Evolutionary conservation across 2,329 filamentous ascomycete genomes (phyloP).

Genomic region (Gyromitra esculenta): DNA sequence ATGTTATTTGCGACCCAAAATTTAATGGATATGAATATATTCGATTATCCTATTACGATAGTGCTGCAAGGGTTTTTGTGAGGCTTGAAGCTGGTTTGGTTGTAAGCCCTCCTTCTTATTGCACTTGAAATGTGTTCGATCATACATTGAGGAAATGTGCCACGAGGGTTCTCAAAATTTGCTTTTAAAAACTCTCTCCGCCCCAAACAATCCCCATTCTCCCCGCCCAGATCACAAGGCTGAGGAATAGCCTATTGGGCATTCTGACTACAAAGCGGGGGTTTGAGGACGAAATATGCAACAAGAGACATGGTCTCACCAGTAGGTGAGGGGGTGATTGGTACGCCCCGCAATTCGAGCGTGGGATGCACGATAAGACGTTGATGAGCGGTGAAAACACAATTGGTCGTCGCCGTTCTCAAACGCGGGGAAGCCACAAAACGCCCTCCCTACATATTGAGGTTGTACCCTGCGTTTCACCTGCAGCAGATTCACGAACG

Average conservation of each 20-base stretch:
- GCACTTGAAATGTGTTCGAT: not conserved
- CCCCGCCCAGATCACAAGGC: not conserved
- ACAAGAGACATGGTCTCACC: not conserved
- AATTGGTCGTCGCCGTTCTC: not conserved
- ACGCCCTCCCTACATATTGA: not conserved
- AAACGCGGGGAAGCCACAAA: constrained; percentile 10
- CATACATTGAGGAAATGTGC: not conserved
- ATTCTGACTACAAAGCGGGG: not conserved
- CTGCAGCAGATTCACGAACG: constrained; percentile 9
- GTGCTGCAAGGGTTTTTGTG: not conserved
- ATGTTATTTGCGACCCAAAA: not conserved
- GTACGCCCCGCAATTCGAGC: not conserved
- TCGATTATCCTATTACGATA: not conserved
- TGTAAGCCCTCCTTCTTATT: not conserved
- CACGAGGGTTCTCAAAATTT: not conserved
- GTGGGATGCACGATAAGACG: not conserved
- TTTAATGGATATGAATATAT: not conserved
- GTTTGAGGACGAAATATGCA: not conserved
- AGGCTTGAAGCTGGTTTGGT: not conserved
- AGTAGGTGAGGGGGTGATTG: not conserved
- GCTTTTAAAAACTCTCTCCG: not conserved
- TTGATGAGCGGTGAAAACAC: not conserved
- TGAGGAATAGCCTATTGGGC: not conserved
- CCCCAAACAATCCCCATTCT: not conserved
- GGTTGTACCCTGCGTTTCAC: not conserved